A percentile compares a stretch with the other conserved stretches of the same genome.
phyloP scores from a whole-genome alignment of 2,329 filamentous ascomycete species.

The Arthrobotrys musiformis region DNA sequence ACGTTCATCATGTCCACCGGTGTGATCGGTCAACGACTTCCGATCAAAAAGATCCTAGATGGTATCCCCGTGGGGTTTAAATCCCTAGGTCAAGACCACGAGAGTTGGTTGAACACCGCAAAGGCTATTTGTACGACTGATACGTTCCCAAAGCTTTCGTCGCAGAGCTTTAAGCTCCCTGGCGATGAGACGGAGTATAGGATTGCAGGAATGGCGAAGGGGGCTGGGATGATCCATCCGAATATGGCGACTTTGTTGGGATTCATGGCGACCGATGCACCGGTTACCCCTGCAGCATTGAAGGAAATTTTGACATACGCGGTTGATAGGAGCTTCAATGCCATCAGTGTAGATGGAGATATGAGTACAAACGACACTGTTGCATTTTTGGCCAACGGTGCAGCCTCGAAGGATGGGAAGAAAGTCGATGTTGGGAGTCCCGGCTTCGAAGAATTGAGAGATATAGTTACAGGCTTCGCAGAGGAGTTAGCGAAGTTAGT shows the following conservation, averaged over 20 bases:
- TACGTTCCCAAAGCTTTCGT: slow-evolving; percentile 96
- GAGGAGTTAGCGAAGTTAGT: slow-evolving; percentile 89
- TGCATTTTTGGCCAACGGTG: slow-evolving; percentile 93
- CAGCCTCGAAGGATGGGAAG: slow-evolving; percentile 78
- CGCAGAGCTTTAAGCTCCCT: slow-evolving; percentile 82
- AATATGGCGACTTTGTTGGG: slow-evolving; percentile 98
- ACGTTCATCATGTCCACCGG: slow-evolving; percentile 99
- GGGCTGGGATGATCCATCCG: slow-evolving; percentile 98
- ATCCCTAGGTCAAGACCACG: slow-evolving; percentile 78
- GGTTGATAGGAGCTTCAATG: slow-evolving; percentile 89
- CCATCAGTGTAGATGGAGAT: slow-evolving; percentile 95
- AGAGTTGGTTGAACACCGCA: slow-evolving; percentile 86
- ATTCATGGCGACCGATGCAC: slow-evolving; percentile 90
- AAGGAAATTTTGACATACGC: slow-evolving; percentile 77
- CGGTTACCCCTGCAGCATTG: slow-evolving; percentile 76
- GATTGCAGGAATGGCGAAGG: slow-evolving; percentile 95
- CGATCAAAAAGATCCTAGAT: slow-evolving; percentile 87
- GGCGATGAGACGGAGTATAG: slow-evolving; percentile 81
- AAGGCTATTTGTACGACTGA: slow-evolving; percentile 97
- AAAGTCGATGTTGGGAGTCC: slow-evolving; percentile 66
- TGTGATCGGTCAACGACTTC: slow-evolving; percentile 93
- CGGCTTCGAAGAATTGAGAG: slow-evolving; percentile 77
- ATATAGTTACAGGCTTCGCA: slow-evolving; percentile 79
- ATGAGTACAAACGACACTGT: slow-evolving; percentile 98
- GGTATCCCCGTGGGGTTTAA: slow-evolving; percentile 81